Conservation (phyloP, 2,329 filamentous ascomycete genomes). For the Venturia aucupariae region DNA sequence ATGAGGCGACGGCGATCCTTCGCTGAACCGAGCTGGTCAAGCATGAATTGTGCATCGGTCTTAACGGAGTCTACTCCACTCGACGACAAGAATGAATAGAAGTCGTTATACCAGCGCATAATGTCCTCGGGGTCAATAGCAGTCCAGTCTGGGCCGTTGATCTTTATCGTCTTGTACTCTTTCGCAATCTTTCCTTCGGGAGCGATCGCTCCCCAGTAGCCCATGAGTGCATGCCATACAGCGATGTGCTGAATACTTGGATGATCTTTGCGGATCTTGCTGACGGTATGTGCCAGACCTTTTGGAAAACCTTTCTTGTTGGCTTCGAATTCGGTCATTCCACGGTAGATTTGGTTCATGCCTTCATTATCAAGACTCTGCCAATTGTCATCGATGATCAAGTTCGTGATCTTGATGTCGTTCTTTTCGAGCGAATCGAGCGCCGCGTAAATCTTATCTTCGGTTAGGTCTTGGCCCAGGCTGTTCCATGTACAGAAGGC, state of each 20-base stretch:
- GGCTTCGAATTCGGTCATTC: constrained; percentile 67
- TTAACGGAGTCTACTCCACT: constrained; percentile 81
- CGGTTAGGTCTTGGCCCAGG: constrained; percentile 72
- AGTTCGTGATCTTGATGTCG: constrained; percentile 66
- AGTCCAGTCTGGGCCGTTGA: constrained; percentile 58
- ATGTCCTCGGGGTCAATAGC: constrained; percentile 69
- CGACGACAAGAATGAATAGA: constrained; percentile 69
- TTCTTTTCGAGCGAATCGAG: constrained; percentile 61
- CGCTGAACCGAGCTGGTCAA: constrained; percentile 65
- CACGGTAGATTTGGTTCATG: constrained; percentile 41
- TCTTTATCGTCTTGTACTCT: constrained; percentile 63
- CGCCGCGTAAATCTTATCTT: constrained; percentile 68
- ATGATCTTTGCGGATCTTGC: constrained; percentile 58
- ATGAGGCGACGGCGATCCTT: constrained; percentile 62
- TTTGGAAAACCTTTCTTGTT: constrained; percentile 68
- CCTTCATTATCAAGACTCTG: constrained; percentile 57
- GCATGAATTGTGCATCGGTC: constrained; percentile 83
- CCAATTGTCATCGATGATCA: constrained; percentile 98
- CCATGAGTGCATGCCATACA: constrained; percentile 84
- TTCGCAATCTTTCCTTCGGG: constrained; percentile 63
- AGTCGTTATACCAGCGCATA: constrained; percentile 73
- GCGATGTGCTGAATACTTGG: constrained; percentile 72
- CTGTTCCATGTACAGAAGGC: constrained; percentile 98
- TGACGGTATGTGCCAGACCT: constrained; percentile 64
- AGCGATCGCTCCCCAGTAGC: constrained; percentile 88